Conservation (phyloP, 2,329 filamentous ascomycete species). For the Alternaria brassicicola region DNA sequence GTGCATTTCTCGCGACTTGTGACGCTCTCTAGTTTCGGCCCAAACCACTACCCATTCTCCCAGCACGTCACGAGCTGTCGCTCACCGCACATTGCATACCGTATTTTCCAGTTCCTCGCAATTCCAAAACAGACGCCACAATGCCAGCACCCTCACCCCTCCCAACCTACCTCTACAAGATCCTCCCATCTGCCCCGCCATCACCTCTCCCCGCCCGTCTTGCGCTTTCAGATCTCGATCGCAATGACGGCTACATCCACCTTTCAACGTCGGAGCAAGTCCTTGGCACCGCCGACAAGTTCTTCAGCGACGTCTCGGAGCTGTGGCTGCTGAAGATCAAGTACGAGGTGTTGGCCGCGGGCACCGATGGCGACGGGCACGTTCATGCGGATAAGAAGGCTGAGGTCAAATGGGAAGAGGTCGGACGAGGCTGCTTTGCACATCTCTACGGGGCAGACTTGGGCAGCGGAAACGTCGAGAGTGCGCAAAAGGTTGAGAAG, state of each 20-base stretch:
- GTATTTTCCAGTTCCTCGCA: neutral
- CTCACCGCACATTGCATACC: neutral
- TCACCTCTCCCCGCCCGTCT: slow-evolving; percentile 61
- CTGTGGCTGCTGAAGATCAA: slow-evolving; percentile 63
- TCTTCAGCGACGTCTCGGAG: slow-evolving; percentile 40
- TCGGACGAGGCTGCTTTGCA: slow-evolving; percentile 57
- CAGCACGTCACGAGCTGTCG: neutral
- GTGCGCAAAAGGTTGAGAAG: slow-evolving; percentile 55
- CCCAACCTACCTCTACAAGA: slow-evolving; percentile 62
- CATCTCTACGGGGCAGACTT: slow-evolving; percentile 65
- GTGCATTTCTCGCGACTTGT: slow-evolving; percentile 1
- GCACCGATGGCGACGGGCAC: slow-evolving; percentile 36
- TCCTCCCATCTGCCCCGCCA: slow-evolving; percentile 60
- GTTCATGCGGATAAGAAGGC: slow-evolving; percentile 30
- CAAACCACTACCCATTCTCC: neutral
- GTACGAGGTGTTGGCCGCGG: slow-evolving; percentile 50
- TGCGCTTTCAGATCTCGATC: slow-evolving; percentile 65
- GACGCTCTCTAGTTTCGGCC: slow-evolving; percentile 1
- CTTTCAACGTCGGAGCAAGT: slow-evolving; percentile 63
- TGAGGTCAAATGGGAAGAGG: slow-evolving; percentile 61
- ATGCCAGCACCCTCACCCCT: slow-evolving; percentile 44
- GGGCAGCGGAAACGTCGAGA: slow-evolving; percentile 59
- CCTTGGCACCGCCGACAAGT: slow-evolving; percentile 42
- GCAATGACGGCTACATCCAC: slow-evolving; percentile 66
- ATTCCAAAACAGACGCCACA: slow-evolving; percentile 1